A percentile compares a stretch with the other conserved stretches of the same genome.
Conservation (phyloP, 371 early-diverging fungal genomes). For the Gilbertella persicaria region DNA sequence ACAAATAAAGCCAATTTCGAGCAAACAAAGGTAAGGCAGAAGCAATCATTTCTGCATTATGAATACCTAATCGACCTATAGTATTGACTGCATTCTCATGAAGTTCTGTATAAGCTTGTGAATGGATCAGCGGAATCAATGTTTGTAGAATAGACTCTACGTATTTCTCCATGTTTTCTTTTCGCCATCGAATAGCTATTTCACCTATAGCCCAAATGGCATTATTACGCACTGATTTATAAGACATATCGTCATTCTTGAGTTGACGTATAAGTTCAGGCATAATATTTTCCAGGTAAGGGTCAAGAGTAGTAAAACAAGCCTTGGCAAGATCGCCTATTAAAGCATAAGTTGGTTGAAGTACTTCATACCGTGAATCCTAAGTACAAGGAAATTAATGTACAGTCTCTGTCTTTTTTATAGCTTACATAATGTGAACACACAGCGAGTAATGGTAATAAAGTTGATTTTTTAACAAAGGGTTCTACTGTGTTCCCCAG, state of each 20-base stretch:
- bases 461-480: constrained; percentile 65
- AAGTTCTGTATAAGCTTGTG: constrained; percentile 51
- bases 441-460: constrained; percentile 71
- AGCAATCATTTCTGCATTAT: constrained; percentile 71
- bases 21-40: constrained; percentile 69
- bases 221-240: constrained; percentile 82
- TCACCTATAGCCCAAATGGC: constrained; percentile 96
- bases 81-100: constrained; percentile 91
- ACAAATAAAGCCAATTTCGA: constrained; percentile 68
- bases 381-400: constrained; percentile 14
- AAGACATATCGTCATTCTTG: constrained; percentile 56
- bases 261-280: constrained; percentile 78
- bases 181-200: constrained; percentile 76
- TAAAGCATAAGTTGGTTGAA: constrained; percentile 91
- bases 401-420: not conserved
- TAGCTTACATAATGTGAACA: constrained; percentile 72
- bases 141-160: constrained; percentile 70
- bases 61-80: constrained; percentile 86
- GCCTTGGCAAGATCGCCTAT: constrained; percentile 93
- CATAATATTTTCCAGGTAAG: constrained; percentile 74
- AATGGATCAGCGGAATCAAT: constrained; percentile 68
- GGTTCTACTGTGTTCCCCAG: constrained; percentile 69
- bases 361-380: constrained; percentile 81
- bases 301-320: constrained; percentile 72
- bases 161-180: constrained; percentile 63